phyloP scores from a whole-genome alignment of 306 rosid species.

The Cucumis melo region DNA sequence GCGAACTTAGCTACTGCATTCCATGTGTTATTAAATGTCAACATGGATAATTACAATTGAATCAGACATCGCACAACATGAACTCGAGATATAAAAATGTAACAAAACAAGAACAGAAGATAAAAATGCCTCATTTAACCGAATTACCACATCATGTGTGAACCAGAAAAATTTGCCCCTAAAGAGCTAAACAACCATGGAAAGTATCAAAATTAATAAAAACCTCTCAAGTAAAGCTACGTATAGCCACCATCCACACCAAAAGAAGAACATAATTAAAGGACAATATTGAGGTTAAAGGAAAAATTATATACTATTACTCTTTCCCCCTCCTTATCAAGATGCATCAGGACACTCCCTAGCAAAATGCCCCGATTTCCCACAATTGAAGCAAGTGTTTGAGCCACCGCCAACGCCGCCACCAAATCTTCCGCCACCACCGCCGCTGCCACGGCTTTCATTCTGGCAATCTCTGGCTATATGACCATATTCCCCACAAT shows the following conservation, averaged over 20 bases:
- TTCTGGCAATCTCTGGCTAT: slow-evolving; percentile 19
- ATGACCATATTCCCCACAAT: slow-evolving; percentile 52
- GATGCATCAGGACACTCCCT: slow-evolving; percentile 50
- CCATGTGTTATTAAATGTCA: neutral
- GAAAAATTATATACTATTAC: slow-evolving; percentile 27
- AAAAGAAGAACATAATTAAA: slow-evolving; percentile 12
- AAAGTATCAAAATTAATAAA: slow-evolving; percentile 7
- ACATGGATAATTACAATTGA: neutral
- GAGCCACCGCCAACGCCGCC: slow-evolving; percentile 10
- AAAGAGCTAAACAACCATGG: slow-evolving; percentile 10
- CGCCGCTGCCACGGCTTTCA: slow-evolving; percentile 7
- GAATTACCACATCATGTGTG: slow-evolving; percentile 14
- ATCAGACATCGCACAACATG: neutral
- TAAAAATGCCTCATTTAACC: slow-evolving; percentile 7
- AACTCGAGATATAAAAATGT: neutral
- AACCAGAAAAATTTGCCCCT: slow-evolving; percentile 16
- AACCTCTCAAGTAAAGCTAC: slow-evolving; percentile 19
- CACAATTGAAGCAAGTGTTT: slow-evolving; percentile 19
- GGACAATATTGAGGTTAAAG: slow-evolving; percentile 4
- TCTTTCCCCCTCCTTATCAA: slow-evolving; percentile 17
- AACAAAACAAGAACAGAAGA: neutral
- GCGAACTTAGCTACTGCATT: neutral
- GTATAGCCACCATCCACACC: slow-evolving; percentile 19
- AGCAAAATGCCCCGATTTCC: slow-evolving; percentile 59
- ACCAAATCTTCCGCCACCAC: slow-evolving; percentile 10